phyloP scores from a whole-genome alignment of 306 rosid genomes.

The Cucumis hystrix region DNA sequence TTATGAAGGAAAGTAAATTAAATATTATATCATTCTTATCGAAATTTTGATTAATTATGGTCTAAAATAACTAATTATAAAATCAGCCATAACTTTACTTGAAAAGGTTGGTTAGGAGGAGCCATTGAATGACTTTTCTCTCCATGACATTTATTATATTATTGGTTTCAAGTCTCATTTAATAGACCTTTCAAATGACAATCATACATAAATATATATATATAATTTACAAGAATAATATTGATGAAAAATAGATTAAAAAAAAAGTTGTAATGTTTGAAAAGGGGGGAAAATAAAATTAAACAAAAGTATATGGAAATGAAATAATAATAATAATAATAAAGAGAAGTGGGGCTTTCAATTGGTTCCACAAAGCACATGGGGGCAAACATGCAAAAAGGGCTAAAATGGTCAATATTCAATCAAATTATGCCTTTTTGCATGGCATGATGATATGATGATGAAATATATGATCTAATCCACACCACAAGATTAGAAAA shows the following conservation, averaged over 20 bases:
- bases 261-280: too few relatives aligned
- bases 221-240: neutral
- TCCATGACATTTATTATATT: neutral
- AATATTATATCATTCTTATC: too few relatives aligned
- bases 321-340: neutral
- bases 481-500: neutral
- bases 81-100: neutral
- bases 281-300: neutral
- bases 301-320: neutral
- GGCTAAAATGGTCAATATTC: constrained; percentile 19
- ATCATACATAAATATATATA: too few relatives aligned
- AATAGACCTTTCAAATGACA: neutral
- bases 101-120: neutral
- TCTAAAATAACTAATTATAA: too few relatives aligned
- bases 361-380: constrained; percentile 26
- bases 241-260: neutral
- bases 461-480: neutral
- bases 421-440: constrained; percentile 9
- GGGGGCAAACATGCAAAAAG: constrained; percentile 32
- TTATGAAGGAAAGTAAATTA: too few relatives aligned
- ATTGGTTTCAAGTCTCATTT: neutral
- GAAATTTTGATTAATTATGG: too few relatives aligned
- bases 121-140: neutral
- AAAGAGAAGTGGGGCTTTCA: neutral
- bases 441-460: neutral